Evolutionary conservation across 1,284 basidiomycete genomes (phyloP), one percentile per base, ranked within the genome.

Genomic region (Sphaerobolus stellatus): DNA sequence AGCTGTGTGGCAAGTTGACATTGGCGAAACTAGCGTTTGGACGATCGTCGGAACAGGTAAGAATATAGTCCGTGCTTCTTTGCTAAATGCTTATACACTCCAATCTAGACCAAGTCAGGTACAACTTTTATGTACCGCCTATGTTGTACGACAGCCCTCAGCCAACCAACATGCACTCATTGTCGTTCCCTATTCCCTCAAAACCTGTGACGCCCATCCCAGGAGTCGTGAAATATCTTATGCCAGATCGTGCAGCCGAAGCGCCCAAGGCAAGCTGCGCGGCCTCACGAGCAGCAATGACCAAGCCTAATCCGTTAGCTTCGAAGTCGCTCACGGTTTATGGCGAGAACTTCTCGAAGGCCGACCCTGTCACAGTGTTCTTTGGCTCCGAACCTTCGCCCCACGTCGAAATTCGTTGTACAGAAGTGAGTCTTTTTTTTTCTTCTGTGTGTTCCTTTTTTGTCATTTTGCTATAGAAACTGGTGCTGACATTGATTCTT

Each of bases 121-220:
- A 94, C 75, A 94, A 94, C 66, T 95, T 95, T 73, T 94, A 92
- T 67, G 86, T 94, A 5, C 92, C 92, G n/a, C 89, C 90, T 1
- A 80, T 87, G 36, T 75, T 90, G 48, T 90, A 86, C 69, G 87
- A 90, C 72, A 83, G 83, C 62, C 86, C 61, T 76, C 81, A 44
- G 36, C 73, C 79, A 29, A 80, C 80, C 61, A 48, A 27, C 43
- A 41, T 53, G 16, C 28, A 54, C 29, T 82, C 78, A 24, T 80
- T 81, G 5, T 84, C 86, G 24, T 89, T 86, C 76, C 83, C 86
- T 29, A 81, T 88, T 51, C 88, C 89, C 18, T 81, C 81, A 20
- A 90, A 90, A 68, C 89, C 91, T 13, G 82, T 94, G 55, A 92
- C 92, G 20, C 92, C 91, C 2, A 92, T 94, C 79, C 91, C 92